Percentiles rank a stretch among this genome's conserved stretches.
Conservation (phyloP, 768 basidiomycete genomes). For the Suillus placidus region DNA sequence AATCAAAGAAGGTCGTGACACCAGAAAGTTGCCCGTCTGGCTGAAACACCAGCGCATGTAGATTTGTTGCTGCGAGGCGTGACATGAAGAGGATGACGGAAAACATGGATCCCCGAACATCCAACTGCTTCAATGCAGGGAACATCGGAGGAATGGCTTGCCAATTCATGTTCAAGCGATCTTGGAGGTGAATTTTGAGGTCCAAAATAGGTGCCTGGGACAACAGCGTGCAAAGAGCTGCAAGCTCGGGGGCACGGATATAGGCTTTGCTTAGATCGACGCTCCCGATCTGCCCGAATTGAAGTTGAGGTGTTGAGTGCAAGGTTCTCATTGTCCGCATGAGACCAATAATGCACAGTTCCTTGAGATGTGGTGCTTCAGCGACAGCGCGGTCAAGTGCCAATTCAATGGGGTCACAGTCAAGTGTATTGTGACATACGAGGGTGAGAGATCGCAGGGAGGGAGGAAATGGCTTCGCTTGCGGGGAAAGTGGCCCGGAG, state of each 20-base stretch:
- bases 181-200: conserved; percentile 7
- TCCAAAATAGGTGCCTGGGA: conserved; percentile 6
- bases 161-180: conserved; percentile 6
- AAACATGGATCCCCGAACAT: conserved; percentile 9
- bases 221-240: neutral
- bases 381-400: neutral
- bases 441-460: conserved; percentile 11
- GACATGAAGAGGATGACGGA: conserved; percentile 6
- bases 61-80: conserved; percentile 4
- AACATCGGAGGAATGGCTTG: conserved; percentile 6
- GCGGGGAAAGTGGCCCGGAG: conserved; percentile 1
- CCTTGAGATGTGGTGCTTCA: conserved; percentile 4
- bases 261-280: conserved; percentile 8
- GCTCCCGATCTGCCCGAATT: conserved; percentile 1
- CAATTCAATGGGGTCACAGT: conserved; percentile 3
- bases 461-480: conserved; percentile 12
- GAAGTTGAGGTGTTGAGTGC: neutral
- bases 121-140: conserved; percentile 3
- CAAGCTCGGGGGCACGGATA: conserved; percentile 2
- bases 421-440: neutral
- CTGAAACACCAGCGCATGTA: conserved; percentile 7
- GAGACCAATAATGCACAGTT: neutral
- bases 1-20: neutral
- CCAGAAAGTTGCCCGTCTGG: conserved; percentile 3
- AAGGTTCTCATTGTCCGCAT: neutral